Evolutionary conservation across 768 basidiomycete species (phyloP).

Genomic region (Ephemerocybe angulata): DNA sequence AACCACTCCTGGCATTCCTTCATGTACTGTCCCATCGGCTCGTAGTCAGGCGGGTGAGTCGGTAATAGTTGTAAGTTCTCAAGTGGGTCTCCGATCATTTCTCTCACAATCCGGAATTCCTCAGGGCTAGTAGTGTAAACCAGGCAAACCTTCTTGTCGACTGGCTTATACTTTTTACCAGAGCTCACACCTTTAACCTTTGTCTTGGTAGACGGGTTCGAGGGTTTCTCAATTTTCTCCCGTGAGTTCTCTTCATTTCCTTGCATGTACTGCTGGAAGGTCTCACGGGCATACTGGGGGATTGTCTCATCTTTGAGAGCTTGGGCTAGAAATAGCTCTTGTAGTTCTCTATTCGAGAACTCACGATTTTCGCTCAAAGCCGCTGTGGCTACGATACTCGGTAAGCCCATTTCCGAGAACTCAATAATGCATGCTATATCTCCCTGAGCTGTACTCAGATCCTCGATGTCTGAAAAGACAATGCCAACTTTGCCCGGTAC

Average conservation of each 20-base stretch:
- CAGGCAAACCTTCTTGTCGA: constrained; percentile 22
- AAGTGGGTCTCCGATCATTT: constrained; percentile 26
- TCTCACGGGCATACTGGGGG: constrained; percentile 17
- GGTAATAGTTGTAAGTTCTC: constrained; percentile 18
- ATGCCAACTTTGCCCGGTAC: no score
- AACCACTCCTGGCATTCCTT: constrained; percentile 19
- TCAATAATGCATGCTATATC: no score
- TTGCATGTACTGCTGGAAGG: constrained; percentile 16
- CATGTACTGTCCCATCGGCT: constrained; percentile 22
- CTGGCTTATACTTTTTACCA: constrained; percentile 25
- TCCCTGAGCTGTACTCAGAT: no score
- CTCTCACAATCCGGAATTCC: constrained; percentile 22
- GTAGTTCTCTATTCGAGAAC: constrained; percentile 21
- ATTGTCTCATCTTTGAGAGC: constrained; percentile 14
- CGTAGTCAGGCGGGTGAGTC: constrained; percentile 7
- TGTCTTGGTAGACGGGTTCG: not conserved
- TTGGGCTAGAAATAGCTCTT: constrained; percentile 17
- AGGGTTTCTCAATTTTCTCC: not conserved
- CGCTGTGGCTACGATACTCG: no score
- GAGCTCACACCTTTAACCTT: no score
- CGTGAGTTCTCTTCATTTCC: not conserved
- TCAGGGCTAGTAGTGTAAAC: no score
- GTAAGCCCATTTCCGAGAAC: no score
- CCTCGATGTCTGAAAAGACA: no score
- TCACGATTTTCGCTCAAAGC: no score